Evolutionary conservation across 306 rosid genomes (phyloP), one percentile per base, ranked within the genome.

Genomic region (Casuarina equisetifolia): DNA sequence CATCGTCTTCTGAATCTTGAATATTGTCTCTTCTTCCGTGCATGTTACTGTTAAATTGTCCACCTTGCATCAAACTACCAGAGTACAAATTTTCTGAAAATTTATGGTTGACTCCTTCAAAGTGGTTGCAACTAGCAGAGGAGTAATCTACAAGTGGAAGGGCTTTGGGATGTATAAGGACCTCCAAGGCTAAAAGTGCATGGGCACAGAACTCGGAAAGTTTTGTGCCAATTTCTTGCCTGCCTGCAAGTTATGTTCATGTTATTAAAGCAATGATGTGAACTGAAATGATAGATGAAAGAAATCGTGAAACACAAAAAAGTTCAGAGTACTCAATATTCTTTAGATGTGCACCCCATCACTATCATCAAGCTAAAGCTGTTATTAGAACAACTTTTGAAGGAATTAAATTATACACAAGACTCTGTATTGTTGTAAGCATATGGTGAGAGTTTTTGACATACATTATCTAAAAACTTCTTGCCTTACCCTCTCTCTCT

Each of bases 131-230:
- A 67, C 39, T 87, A 54, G 74, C 25, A 8, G 75, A 75, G 19
- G 81, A 32, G 68, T 78, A 81, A 83, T 89, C 89, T 6, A 74
- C 78, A 73, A 91, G 76, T 3, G 95, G 89, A 81, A 87, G 92
- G 57, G 85, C 88, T 87, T 97, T 89, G 16, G 97, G 97, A 89
- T 95, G 97, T 82, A 95, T 82, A 58, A 95, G 95, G 77, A 92
- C 92, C 76, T 95, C 98, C 85, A 92, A 80, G 79, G 89, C 84
- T 84, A 92, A 86, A 70, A 95, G 88, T 32, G 98, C 96, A 78
- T 85, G 90, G n/a, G 87, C 85, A 72, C 98, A 92, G 83, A 95
- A 95, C 57, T 87, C 96, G 7, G 92, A 87, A 66, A 92, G 86
- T 78, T 87, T 87, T 49, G 97, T 85, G 79, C 92, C 92, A 46